phyloP scores from a whole-genome alignment of 805 yeast species.

The Yamadazyma paraphyllophila region DNA sequence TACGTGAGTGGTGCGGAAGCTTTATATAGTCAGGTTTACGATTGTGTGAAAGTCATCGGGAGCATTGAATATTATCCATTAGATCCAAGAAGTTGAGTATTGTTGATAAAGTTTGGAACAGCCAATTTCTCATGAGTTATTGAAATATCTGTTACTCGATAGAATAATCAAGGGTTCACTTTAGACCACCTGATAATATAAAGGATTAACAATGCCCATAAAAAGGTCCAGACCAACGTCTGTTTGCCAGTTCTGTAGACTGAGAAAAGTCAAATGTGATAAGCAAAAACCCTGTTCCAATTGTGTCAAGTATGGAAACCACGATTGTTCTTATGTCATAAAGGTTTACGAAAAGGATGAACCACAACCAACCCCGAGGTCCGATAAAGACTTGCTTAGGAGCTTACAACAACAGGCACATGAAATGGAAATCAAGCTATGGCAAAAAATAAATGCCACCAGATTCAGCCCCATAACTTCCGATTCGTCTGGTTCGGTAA shows the following conservation, averaged over 20 bases:
- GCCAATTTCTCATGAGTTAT: too few relatives aligned
- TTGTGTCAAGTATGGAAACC: slow-evolving; percentile 23
- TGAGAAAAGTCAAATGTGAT: slow-evolving; percentile 34
- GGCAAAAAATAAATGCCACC: background rate
- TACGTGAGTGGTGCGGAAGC: too few relatives aligned
- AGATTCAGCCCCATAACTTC: background rate
- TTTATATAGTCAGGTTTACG: too few relatives aligned
- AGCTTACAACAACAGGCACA: background rate
- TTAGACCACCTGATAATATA: too few relatives aligned
- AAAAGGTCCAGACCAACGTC: slow-evolving; percentile 28
- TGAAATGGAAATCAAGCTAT: background rate
- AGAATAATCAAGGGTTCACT: too few relatives aligned
- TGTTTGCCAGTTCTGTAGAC: slow-evolving; percentile 30
- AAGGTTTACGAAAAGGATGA: background rate
- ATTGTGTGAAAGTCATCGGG: too few relatives aligned
- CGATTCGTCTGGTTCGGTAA: background rate
- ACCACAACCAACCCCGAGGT: background rate
- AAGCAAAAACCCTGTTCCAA: slow-evolving; percentile 29
- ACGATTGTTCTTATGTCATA: slow-evolving; percentile 21
- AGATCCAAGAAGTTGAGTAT: too few relatives aligned
- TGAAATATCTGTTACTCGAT: too few relatives aligned
- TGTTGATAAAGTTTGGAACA: too few relatives aligned
- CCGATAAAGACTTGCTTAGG: background rate
- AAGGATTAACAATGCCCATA: slow-evolving; percentile 6
- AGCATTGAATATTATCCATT: too few relatives aligned